Conservation (phyloP, 352 stramenopile genomes). For the Globisporangium radiosum region DNA sequence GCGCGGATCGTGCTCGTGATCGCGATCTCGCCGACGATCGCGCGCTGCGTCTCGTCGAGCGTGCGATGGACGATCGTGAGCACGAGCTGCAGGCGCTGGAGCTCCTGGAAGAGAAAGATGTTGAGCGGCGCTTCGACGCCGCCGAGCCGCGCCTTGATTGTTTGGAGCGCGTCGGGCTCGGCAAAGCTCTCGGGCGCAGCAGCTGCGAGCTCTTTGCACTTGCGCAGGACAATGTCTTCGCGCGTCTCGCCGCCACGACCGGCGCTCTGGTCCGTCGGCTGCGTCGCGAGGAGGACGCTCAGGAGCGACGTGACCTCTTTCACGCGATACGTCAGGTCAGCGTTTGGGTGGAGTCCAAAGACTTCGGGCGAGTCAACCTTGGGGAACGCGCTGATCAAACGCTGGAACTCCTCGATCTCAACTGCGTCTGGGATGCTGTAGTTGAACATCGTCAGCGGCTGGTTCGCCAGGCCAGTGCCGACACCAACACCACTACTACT, state of each 20-base stretch:
- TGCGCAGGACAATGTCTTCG: slow-evolving; percentile 58
- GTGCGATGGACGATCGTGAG: slow-evolving; percentile 43
- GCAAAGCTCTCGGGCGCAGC: slow-evolving; percentile 40
- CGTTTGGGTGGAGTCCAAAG: slow-evolving; percentile 76
- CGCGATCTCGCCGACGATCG: slow-evolving; percentile 56
- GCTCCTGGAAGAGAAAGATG: slow-evolving; percentile 71
- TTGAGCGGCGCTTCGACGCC: slow-evolving; percentile 71
- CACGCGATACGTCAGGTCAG: slow-evolving; percentile 71
- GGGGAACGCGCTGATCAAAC: slow-evolving; percentile 50
- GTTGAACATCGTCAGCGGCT: slow-evolving; percentile 25
- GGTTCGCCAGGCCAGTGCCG: not conserved
- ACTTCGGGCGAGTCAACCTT: slow-evolving; percentile 76
- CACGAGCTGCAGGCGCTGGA: slow-evolving; percentile 56
- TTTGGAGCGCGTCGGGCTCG: slow-evolving; percentile 35
- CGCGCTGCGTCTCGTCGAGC: slow-evolving; percentile 45
- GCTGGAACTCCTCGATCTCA: slow-evolving; percentile 61
- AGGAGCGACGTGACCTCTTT: slow-evolving; percentile 65
- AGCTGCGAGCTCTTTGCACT: slow-evolving; percentile 43
- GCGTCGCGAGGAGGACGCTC: slow-evolving; percentile 57
- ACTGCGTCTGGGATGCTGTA: slow-evolving; percentile 29
- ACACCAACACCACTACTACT: not conserved
- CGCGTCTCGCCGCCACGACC: slow-evolving; percentile 29
- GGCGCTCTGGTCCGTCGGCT: slow-evolving; percentile 44
- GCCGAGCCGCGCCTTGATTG: slow-evolving; percentile 45
- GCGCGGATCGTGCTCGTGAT: slow-evolving; percentile 40